Percentiles rank a stretch among this genome's conserved stretches.
Evolutionary conservation across 768 basidiomycete species (phyloP).

Genomic region (Tricholomella constricta): DNA sequence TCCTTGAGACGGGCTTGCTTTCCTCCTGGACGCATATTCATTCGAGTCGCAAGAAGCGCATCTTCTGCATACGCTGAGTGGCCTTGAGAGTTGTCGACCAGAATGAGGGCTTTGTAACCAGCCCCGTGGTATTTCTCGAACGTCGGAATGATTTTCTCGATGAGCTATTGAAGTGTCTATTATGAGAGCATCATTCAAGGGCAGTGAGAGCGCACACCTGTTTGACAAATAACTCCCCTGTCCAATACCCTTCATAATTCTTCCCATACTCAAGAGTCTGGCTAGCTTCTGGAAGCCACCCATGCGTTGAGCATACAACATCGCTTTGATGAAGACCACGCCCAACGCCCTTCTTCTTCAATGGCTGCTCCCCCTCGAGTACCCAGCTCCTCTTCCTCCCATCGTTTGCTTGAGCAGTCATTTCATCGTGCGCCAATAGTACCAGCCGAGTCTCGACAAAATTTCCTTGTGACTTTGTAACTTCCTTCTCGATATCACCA

Average conservation of each 20-base stretch:
- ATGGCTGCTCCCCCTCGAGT: slow-evolving; percentile 29
- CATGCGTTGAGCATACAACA: slow-evolving; percentile 36
- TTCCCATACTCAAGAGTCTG: slow-evolving; percentile 38
- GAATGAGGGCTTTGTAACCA: slow-evolving; percentile 35
- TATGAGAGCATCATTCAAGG: too few relatives aligned
- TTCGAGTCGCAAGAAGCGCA: slow-evolving; percentile 33
- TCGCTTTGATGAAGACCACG: slow-evolving; percentile 35
- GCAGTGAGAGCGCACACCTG: slow-evolving; percentile 21
- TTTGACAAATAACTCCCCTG: slow-evolving; percentile 30
- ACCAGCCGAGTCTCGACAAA: slow-evolving; percentile 28
- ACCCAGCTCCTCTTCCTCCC: slow-evolving; percentile 35
- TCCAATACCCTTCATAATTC: slow-evolving; percentile 25
- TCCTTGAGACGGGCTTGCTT: slow-evolving; percentile 35
- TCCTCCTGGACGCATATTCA: slow-evolving; percentile 42
- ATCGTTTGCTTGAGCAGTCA: slow-evolving; percentile 43
- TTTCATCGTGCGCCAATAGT: slow-evolving; percentile 38
- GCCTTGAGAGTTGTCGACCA: slow-evolving; percentile 46
- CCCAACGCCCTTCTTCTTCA: slow-evolving; percentile 41
- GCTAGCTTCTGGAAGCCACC: slow-evolving; percentile 28
- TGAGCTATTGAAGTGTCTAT: neutral
- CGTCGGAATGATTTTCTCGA: slow-evolving; percentile 9
- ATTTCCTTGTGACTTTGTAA: slow-evolving; percentile 10
- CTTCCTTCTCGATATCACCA: slow-evolving; percentile 15
- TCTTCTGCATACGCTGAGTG: slow-evolving; percentile 39
- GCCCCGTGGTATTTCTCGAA: slow-evolving; percentile 13